A percentile compares a stretch with the other conserved stretches of the same genome.
These are phyloP conservation scores for Veloboletus limbatus DNA, from an alignment of 1,284 basidiomycete species.

Conservation along the genomic window DNA sequence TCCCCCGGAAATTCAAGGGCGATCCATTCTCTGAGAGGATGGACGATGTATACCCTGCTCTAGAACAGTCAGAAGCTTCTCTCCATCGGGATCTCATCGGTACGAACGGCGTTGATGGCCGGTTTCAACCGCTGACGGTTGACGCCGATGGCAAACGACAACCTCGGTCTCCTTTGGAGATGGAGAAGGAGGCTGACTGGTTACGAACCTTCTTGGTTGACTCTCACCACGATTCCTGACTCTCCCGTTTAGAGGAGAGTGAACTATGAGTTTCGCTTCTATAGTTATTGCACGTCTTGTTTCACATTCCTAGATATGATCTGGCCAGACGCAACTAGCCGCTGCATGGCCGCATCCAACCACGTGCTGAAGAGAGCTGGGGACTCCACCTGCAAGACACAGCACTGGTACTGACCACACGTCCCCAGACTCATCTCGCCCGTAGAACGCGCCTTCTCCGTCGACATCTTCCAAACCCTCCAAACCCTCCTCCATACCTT, in stretches of 20 bases:
- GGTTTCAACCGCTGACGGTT: slow-evolving; percentile 44
- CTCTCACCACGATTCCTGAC: slow-evolving; percentile 7
- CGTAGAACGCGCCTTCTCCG: slow-evolving; percentile 26
- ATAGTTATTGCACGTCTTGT: too few relatives aligned
- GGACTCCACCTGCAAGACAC: slow-evolving; percentile 27
- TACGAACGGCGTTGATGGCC: slow-evolving; percentile 14
- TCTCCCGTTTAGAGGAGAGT: not conserved
- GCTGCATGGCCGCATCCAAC: slow-evolving; percentile 28
- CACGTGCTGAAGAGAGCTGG: slow-evolving; percentile 16
- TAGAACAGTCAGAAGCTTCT: slow-evolving; percentile 64
- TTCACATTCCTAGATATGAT: slow-evolving; percentile 29
- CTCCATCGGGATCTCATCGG: slow-evolving; percentile 43
- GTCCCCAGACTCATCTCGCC: slow-evolving; percentile 6
- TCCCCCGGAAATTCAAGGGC: slow-evolving; percentile 71
- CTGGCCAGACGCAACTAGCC: slow-evolving; percentile 22
- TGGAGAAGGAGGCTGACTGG: slow-evolving; percentile 75
- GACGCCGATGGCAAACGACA: slow-evolving; percentile 70
- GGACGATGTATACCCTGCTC: slow-evolving; percentile 76
- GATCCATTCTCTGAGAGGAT: slow-evolving; percentile 68
- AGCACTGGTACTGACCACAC: slow-evolving; percentile 22
- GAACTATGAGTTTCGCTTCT: not conserved
- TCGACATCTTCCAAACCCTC: slow-evolving; percentile 47
- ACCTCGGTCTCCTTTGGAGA: slow-evolving; percentile 67
- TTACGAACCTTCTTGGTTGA: slow-evolving; percentile 49
- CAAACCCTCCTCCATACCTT: slow-evolving; percentile 40